Evolutionary conservation across 768 basidiomycete genomes (phyloP).

Genomic region (Lentinula edodes): DNA sequence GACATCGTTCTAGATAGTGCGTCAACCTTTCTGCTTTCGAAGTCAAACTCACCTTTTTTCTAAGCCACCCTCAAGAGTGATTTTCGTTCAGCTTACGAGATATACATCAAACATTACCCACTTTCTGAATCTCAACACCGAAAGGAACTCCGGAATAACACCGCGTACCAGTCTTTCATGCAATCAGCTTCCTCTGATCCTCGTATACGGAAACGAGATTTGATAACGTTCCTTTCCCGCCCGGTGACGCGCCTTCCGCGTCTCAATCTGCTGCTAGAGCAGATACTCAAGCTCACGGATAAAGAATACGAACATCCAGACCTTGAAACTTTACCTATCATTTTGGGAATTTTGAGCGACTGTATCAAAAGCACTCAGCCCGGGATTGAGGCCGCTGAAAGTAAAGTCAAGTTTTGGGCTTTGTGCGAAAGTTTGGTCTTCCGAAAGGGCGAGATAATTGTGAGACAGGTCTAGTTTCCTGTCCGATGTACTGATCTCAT

Average conservation of each 20-base stretch:
- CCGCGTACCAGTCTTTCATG: slow-evolving; percentile 61
- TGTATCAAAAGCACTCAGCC: slow-evolving; percentile 84
- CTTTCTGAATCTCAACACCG: slow-evolving; percentile 80
- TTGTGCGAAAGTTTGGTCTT: slow-evolving; percentile 72
- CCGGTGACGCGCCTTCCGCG: slow-evolving; percentile 88
- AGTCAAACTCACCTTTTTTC: slow-evolving; percentile 21
- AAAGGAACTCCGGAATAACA: slow-evolving; percentile 66
- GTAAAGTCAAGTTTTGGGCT: slow-evolving; percentile 84
- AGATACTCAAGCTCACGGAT: slow-evolving; percentile 60
- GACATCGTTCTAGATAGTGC: slow-evolving; percentile 81
- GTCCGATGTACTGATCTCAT: background rate
- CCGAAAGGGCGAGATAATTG: slow-evolving; percentile 78
- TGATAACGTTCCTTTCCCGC: slow-evolving; percentile 77
- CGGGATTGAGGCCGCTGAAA: slow-evolving; percentile 87
- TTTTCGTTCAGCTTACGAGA: slow-evolving; percentile 67
- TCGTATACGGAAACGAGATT: slow-evolving; percentile 66
- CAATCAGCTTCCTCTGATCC: slow-evolving; percentile 57
- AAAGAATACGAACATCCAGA: slow-evolving; percentile 73
- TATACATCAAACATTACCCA: slow-evolving; percentile 86
- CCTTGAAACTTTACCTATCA: slow-evolving; percentile 67
- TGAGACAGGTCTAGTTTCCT: slow-evolving; percentile 25
- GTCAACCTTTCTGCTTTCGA: slow-evolving; percentile 15
- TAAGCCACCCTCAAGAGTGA: slow-evolving; percentile 37
- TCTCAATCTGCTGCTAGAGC: slow-evolving; percentile 67
- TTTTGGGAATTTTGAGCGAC: slow-evolving; percentile 59